Base-by-base conservation (phyloP, 1,284 basidiomycete genomes). In the Ceraceosorus bombacis region DNA sequence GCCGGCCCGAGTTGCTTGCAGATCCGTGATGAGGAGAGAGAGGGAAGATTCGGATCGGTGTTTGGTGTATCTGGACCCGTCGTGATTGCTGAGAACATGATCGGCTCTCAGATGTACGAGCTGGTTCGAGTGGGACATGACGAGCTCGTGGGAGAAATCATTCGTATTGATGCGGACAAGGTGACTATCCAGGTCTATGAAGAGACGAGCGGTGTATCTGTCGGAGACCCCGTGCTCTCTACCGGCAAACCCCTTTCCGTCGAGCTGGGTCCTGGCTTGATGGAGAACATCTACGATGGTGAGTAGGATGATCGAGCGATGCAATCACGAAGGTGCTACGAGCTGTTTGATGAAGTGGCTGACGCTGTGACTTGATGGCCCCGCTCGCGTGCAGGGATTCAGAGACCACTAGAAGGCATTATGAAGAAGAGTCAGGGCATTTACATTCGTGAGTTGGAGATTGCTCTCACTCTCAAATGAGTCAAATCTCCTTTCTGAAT, bases 131-230 rank as follows among this genome's bases (percentile, higher is more conserved):
- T 77, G 51, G 73, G 74, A 48, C 71, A 77, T 61, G 74, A 77
- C 15, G 72, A 74, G 66, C 70, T 77, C 8, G 74, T 77, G 54
- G 75, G 75, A 15, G 75, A 77, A 61, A 76, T 77, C 61, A 77
- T 77, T 53, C 68, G 75, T 53, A 74, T 77, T 61, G 75, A 77
- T 51, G 64, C 59, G 12, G 75, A 76, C 66, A 72, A 69, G 65
- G 88, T 90, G 55, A 98, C 94, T 6, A 97, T 98, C 67, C 95
- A 99, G 80, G 95, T 99, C n/a, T 98, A 99, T 78, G 95, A 93
- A 55, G 92, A 76, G 93, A 70, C 90, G 6, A 70, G 72, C 37
- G 79, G 79, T 62, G 80, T 99, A 56, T 95, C 91, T 13, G 92
- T 98, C 60, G 94, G 94, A 51, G 94, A 99, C 81, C 94, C 94